phyloP scores from a whole-genome alignment of 1,139 yeast species.

The Maudiozyma humilis region DNA sequence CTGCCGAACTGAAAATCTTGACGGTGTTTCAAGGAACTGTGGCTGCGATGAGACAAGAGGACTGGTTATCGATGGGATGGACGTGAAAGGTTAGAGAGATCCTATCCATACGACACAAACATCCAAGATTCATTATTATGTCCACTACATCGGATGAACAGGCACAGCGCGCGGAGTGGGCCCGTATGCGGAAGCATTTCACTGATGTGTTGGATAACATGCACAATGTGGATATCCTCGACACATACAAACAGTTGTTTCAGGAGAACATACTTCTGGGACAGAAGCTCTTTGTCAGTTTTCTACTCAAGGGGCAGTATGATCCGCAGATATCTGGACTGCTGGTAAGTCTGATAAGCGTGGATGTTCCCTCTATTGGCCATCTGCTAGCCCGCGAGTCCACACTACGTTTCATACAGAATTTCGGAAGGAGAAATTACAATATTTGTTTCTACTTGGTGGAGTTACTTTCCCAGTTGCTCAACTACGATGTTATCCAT shows the following conservation, averaged over 20 bases:
- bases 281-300: slow-evolving; percentile 11
- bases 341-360: slow-evolving; percentile 52
- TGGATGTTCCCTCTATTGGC: slow-evolving; percentile 66
- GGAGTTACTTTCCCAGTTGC: slow-evolving; percentile 52
- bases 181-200: not conserved
- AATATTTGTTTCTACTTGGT: slow-evolving; percentile 37
- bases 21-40: too few relatives aligned
- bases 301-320: slow-evolving; percentile 7
- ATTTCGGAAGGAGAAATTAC: slow-evolving; percentile 44
- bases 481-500: slow-evolving; percentile 57
- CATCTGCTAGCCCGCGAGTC: slow-evolving; percentile 47
- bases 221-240: not conserved
- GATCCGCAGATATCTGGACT: slow-evolving; percentile 43
- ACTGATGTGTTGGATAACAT: not conserved
- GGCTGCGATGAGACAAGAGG: too few relatives aligned
- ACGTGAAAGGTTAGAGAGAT: too few relatives aligned
- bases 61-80: too few relatives aligned
- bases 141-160: not conserved
- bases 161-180: slow-evolving; percentile 6
- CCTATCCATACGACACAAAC: too few relatives aligned
- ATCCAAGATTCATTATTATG: too few relatives aligned
- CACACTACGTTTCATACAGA: slow-evolving; percentile 51
- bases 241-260: not conserved
- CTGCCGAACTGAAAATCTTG: too few relatives aligned
- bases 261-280: slow-evolving; percentile 18